Conservation (phyloP, 495 filamentous ascomycete genomes). For the Xylaria flabelliformis region DNA sequence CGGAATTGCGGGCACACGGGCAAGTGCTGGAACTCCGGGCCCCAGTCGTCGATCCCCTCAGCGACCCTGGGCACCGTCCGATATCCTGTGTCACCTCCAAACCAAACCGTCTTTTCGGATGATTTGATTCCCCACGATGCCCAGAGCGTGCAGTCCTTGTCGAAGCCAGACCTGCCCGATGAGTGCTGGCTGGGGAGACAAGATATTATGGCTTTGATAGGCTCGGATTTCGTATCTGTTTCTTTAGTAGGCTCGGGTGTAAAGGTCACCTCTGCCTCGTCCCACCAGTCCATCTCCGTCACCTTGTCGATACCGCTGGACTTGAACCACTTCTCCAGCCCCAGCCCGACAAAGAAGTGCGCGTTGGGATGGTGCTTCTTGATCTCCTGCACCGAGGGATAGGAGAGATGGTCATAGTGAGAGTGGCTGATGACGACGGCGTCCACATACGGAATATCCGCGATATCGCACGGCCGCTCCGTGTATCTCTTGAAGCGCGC, state of each 20-base stretch:
- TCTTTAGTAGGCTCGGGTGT: constrained; percentile 47
- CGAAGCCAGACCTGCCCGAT: constrained; percentile 69
- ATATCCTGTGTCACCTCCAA: constrained; percentile 83
- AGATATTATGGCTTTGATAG: constrained; percentile 76
- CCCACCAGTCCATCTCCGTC: constrained; percentile 97
- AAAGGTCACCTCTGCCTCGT: constrained; percentile 74
- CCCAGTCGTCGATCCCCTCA: constrained; percentile 72
- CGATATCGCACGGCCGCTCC: constrained; percentile 74
- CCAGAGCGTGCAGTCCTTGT: constrained; percentile 82
- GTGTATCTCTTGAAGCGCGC: constrained; percentile 84
- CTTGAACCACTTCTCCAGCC: constrained; percentile 87
- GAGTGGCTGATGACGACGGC: constrained; percentile 91
- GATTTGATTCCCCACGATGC: constrained; percentile 82
- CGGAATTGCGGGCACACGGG: constrained; percentile 87
- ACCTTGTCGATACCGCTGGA: constrained; percentile 70
- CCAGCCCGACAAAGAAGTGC: constrained; percentile 88
- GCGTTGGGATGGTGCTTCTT: constrained; percentile 74
- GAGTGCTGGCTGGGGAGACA: constrained; percentile 90
- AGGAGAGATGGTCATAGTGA: constrained; percentile 93
- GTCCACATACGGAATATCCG: constrained; percentile 84
- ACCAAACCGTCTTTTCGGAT: constrained; percentile 72
- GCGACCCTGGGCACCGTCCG: constrained; percentile 76
- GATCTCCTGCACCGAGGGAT: constrained; percentile 74
- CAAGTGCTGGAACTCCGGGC: constrained; percentile 66
- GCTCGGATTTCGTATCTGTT: constrained; percentile 33